Conservation (phyloP, 2,329 filamentous ascomycete genomes). For the Verticillium nubilum region DNA sequence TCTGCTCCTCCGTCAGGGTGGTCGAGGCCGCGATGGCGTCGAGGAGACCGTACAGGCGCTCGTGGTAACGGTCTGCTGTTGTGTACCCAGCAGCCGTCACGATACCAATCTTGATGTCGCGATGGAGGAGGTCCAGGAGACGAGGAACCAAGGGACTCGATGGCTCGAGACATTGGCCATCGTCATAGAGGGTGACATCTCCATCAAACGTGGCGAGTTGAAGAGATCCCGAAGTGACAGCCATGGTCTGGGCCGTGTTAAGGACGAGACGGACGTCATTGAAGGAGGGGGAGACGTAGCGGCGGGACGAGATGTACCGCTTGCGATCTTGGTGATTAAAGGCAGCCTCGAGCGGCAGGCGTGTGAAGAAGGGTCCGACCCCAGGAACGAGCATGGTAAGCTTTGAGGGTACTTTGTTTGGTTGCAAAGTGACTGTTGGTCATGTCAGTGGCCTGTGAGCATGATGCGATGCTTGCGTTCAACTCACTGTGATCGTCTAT, state of each 20-base stretch:
- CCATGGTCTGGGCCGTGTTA: slow-evolving; percentile 93
- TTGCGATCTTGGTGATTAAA: slow-evolving; percentile 86
- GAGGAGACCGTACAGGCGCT: slow-evolving; percentile 78
- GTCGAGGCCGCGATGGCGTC: slow-evolving; percentile 63
- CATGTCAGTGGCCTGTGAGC: neutral
- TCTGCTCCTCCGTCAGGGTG: slow-evolving; percentile 58
- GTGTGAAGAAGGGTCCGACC: slow-evolving; percentile 91
- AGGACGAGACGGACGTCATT: slow-evolving; percentile 91
- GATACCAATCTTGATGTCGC: slow-evolving; percentile 82
- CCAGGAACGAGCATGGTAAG: slow-evolving; percentile 87
- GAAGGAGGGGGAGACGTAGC: slow-evolving; percentile 94
- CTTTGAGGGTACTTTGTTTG: slow-evolving; percentile 71
- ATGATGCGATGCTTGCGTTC: neutral
- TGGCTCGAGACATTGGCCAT: slow-evolving; percentile 73
- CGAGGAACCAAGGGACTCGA: slow-evolving; percentile 71
- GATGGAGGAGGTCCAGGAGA: slow-evolving; percentile 63
- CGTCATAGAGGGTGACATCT: slow-evolving; percentile 92
- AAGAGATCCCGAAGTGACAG: slow-evolving; percentile 69
- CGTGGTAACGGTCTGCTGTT: slow-evolving; percentile 79
- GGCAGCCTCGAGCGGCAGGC: slow-evolving; percentile 78
- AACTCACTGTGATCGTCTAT: slow-evolving; percentile 81
- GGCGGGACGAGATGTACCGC: slow-evolving; percentile 80
- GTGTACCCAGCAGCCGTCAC: slow-evolving; percentile 96
- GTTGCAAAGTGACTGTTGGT: slow-evolving; percentile 63
- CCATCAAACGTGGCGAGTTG: slow-evolving; percentile 94